Evolutionary conservation across 2,329 filamentous ascomycete species (phyloP), one percentile per base, ranked within the genome.

Genomic region (Trichophyton mentagrophytes): DNA sequence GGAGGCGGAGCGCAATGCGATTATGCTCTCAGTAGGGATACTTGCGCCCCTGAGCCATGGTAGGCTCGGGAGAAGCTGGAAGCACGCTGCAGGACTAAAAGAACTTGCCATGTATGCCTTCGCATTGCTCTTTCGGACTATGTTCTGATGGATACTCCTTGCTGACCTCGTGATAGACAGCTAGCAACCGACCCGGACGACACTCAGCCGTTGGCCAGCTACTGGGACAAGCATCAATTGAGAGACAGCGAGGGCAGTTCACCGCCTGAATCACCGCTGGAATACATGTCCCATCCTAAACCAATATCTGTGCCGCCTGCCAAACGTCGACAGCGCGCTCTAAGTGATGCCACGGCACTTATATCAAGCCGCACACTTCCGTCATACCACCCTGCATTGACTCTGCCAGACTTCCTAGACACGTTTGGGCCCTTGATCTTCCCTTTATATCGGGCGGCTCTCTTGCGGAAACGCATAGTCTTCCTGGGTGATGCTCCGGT

Each of bases 351-450:
- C 17, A 73, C 76, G 22, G 70, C 74, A 40, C 66, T 74, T 60
- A 70, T 77, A 61, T 68, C 71, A 30, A 74, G 70, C 66, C 75
- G 91, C 72, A 81, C 80, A 58, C 78, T 96, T 60, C 87, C 88
- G 0, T 80, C 83, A 22, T 87, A 87, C 68, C 93, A 99, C 70
- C 93, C 93, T 11, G 92, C 91, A 2, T 85, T 90, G 74, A 93
- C 89, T 60, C 80, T 97, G 65, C 82, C 85, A 9, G 80, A 82
- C 38, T 83, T 96, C 64, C 75, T 97, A 53, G 85, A 93, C 66
- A 83, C 82, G 7, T 95, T 97, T 70, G 93, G 93, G 0, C 93
- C 93, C 1, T 79, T 99, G 61, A 84, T 97, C 58, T 99, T 96
- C 69, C 89, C 93, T 9, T 82, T 99, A 64, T 88, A 96, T 67